Evolutionary conservation across 2,329 filamentous ascomycete genomes (phyloP).

Genomic region (Calonectria hongkongensis): DNA sequence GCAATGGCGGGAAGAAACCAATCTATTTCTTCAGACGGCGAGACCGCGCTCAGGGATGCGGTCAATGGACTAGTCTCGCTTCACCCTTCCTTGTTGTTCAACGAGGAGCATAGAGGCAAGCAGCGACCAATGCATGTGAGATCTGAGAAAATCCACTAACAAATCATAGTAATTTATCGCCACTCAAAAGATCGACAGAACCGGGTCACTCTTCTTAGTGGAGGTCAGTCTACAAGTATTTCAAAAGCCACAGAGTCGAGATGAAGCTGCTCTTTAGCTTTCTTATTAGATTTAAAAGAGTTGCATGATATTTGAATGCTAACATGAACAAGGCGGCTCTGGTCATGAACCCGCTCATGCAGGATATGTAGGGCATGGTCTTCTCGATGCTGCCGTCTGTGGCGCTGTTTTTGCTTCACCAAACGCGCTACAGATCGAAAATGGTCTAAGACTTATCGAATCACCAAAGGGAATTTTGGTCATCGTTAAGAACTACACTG

Average conservation of each 20-base stretch:
- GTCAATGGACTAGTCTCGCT: not conserved
- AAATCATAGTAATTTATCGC: not conserved
- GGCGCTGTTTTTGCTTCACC: constrained; percentile 36
- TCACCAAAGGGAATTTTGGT: constrained; percentile 64
- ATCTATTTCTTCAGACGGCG: not conserved
- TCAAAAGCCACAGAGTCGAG: not conserved
- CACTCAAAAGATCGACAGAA: not conserved
- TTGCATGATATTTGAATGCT: not conserved
- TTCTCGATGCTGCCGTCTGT: constrained; percentile 34
- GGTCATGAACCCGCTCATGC: constrained; percentile 33
- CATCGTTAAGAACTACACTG: constrained; percentile 68
- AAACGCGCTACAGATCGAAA: constrained; percentile 32
- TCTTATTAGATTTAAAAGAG: too few species aligned
- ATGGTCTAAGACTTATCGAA: constrained; percentile 16
- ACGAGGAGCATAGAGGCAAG: constrained; percentile 1
- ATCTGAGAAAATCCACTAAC: not conserved
- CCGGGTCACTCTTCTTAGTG: not conserved
- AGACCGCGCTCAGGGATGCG: not conserved
- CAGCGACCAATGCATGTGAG: not conserved
- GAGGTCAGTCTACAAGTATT: not conserved
- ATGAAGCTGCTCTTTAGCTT: not conserved
- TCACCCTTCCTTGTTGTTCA: not conserved
- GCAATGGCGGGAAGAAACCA: not conserved
- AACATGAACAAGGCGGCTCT: constrained; percentile 6
- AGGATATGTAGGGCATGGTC: constrained; percentile 28